These are phyloP conservation scores for Cutaneotrichosporon cavernicola DNA, from an alignment of 1,284 basidiomycete genomes.

Conservation along the genomic window DNA sequence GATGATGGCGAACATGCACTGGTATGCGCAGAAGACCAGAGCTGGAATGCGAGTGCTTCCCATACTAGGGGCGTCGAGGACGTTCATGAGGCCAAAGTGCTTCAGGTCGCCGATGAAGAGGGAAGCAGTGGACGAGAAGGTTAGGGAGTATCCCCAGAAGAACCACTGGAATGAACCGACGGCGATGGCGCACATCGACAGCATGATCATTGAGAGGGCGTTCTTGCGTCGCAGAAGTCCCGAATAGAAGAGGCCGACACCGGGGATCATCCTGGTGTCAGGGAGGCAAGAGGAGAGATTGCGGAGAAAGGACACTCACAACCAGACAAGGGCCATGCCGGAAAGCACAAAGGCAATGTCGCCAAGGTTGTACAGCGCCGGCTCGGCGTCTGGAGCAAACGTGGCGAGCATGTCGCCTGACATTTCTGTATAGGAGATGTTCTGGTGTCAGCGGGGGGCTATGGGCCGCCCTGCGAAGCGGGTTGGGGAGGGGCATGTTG, in stretches of 20 bases:
- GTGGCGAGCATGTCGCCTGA: conserved; percentile 49
- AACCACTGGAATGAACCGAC: conserved; percentile 62
- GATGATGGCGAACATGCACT: conserved; percentile 56
- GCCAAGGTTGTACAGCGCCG: conserved; percentile 57
- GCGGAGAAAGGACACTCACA: neutral
- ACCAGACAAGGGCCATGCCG: conserved; percentile 2
- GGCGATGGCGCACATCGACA: conserved; percentile 72
- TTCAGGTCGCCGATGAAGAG: conserved; percentile 20
- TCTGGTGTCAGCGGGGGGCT: conserved; percentile 19
- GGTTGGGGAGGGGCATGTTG: neutral
- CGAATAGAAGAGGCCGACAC: conserved; percentile 76
- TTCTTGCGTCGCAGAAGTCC: conserved; percentile 80
- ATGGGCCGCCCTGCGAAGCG: neutral
- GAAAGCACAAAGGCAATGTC: conserved; percentile 57
- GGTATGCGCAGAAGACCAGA: conserved; percentile 77
- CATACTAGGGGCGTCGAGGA: conserved; percentile 69
- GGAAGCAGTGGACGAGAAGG: conserved; percentile 54
- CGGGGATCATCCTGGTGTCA: conserved; percentile 83
- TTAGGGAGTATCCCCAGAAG: conserved; percentile 56
- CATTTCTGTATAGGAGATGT: conserved; percentile 44
- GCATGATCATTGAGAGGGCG: conserved; percentile 87
- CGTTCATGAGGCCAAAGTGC: conserved; percentile 63
- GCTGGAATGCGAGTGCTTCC: conserved; percentile 73
- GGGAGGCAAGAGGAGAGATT: conserved; percentile 54
- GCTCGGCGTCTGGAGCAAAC: conserved; percentile 47